These are phyloP conservation scores for Capsella rubella DNA, from an alignment of 441 rosid species.

Conservation along the genomic window DNA sequence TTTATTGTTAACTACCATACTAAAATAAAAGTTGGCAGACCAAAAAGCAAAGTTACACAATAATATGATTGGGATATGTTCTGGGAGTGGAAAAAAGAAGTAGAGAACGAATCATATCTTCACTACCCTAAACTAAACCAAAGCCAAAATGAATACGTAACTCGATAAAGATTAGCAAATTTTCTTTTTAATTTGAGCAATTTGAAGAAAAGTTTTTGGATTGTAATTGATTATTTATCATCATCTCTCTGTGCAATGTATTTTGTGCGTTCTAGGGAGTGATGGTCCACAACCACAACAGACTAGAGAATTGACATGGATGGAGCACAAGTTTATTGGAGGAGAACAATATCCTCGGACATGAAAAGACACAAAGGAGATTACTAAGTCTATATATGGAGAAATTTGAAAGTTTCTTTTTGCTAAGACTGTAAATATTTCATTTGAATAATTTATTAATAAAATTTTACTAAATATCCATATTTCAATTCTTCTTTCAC, in stretches of 20 bases:
- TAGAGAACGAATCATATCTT: slow-evolving; percentile 38
- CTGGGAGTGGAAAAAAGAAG: slow-evolving; percentile 15
- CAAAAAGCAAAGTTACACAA: slow-evolving; percentile 26
- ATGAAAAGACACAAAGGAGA: background rate
- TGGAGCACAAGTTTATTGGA: slow-evolving; percentile 7
- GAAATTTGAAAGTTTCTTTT: no score
- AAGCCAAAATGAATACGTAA: slow-evolving; percentile 45
- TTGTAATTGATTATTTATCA: background rate
- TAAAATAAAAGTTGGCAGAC: slow-evolving; percentile 24
- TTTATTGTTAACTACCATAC: slow-evolving; percentile 7
- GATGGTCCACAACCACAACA: slow-evolving; percentile 7
- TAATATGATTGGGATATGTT: slow-evolving; percentile 34
- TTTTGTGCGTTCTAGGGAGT: slow-evolving; percentile 8
- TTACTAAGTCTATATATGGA: background rate
- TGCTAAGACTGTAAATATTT: no score
- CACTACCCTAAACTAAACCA: slow-evolving; percentile 30
- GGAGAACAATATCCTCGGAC: slow-evolving; percentile 17
- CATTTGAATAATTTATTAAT: no score
- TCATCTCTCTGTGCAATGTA: background rate
- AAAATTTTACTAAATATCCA: no score
- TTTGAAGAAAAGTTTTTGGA: background rate
- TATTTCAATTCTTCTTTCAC: no score
- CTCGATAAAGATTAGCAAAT: slow-evolving; percentile 27
- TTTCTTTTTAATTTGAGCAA: background rate
- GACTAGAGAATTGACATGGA: background rate